Evolutionary conservation across 176 grass and related monocot genomes (phyloP).

Genomic region (Musa schizocarpa): DNA sequence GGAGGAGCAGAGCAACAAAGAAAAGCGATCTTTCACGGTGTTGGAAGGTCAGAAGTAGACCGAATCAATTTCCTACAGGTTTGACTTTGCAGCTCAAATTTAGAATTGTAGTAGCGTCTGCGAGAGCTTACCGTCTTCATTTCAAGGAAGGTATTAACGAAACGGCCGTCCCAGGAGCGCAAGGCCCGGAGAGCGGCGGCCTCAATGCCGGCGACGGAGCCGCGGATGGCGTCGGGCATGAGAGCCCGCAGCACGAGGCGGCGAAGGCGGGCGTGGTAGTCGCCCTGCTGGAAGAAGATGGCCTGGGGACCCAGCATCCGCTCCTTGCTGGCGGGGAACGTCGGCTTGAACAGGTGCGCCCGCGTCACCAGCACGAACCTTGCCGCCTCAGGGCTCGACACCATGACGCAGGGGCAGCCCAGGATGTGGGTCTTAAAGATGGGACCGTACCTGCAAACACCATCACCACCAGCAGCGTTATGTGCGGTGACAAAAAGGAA

Average conservation of each 20-base stretch:
- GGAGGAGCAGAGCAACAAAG: no score
- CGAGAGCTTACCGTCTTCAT: constrained; percentile 72
- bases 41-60: no score
- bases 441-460: constrained; percentile 32
- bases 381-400: constrained; percentile 94
- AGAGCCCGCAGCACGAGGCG: constrained; percentile 79
- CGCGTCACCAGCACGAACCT: constrained; percentile 81
- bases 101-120: no score
- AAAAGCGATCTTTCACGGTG: no score
- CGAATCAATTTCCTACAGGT: not conserved
- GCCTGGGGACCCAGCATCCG: constrained; percentile 82
- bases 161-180: constrained; percentile 44
- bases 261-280: constrained; percentile 78
- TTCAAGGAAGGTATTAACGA: constrained; percentile 90
- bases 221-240: constrained; percentile 72
- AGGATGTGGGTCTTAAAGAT: constrained; percentile 97
- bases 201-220: constrained; percentile 55
- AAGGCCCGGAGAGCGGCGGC: constrained; percentile 46
- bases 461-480: no score
- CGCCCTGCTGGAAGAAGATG: constrained; percentile 97
- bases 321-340: constrained; percentile 97
- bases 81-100: no score
- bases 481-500: no score
- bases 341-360: constrained; percentile 97
- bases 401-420: constrained; percentile 91